These are phyloP conservation scores for Harrya chromipes DNA, from an alignment of 768 basidiomycete genomes.

Conservation along the genomic window DNA sequence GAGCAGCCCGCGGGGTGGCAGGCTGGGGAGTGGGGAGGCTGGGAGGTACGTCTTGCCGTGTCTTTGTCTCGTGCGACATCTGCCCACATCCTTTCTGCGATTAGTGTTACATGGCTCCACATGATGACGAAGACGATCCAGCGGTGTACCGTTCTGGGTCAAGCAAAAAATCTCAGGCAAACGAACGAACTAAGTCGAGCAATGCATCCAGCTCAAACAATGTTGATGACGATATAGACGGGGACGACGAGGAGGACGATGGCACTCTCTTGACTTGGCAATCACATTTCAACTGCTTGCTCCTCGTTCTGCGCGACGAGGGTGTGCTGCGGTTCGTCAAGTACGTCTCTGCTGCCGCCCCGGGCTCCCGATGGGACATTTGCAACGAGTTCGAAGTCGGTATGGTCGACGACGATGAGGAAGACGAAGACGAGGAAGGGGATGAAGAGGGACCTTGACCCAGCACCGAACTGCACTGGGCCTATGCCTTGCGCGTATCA, in stretches of 20 bases:
- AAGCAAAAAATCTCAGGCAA: slow-evolving; percentile 35
- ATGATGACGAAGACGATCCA: slow-evolving; percentile 93
- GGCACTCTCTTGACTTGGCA: slow-evolving; percentile 83
- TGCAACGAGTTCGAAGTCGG: slow-evolving; percentile 92
- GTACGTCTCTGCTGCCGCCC: slow-evolving; percentile 86
- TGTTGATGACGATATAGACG: slow-evolving; percentile 7
- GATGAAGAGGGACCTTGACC: slow-evolving; percentile 39
- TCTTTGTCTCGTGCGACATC: not conserved
- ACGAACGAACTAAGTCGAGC: slow-evolving; percentile 12
- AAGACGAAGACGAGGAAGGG: slow-evolving; percentile 39
- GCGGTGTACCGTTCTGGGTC: slow-evolving; percentile 79
- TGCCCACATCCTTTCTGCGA: not conserved
- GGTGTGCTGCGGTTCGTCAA: slow-evolving; percentile 95
- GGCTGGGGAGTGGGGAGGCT: slow-evolving; percentile 82
- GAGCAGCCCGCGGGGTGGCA: slow-evolving; percentile 54
- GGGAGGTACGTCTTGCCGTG: slow-evolving; percentile 63
- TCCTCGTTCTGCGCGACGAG: slow-evolving; percentile 89
- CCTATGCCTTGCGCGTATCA: too few relatives aligned
- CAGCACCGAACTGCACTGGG: too few relatives aligned
- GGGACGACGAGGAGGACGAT: slow-evolving; percentile 52
- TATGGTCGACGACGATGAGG: slow-evolving; percentile 59
- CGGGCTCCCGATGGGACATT: slow-evolving; percentile 91
- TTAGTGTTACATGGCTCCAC: slow-evolving; percentile 92
- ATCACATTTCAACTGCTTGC: slow-evolving; percentile 84
- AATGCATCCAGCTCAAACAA: slow-evolving; percentile 13